These are phyloP conservation scores for Davidsoniella virescens DNA, from an alignment of 2,329 filamentous ascomycete genomes.

Conservation along the genomic window DNA sequence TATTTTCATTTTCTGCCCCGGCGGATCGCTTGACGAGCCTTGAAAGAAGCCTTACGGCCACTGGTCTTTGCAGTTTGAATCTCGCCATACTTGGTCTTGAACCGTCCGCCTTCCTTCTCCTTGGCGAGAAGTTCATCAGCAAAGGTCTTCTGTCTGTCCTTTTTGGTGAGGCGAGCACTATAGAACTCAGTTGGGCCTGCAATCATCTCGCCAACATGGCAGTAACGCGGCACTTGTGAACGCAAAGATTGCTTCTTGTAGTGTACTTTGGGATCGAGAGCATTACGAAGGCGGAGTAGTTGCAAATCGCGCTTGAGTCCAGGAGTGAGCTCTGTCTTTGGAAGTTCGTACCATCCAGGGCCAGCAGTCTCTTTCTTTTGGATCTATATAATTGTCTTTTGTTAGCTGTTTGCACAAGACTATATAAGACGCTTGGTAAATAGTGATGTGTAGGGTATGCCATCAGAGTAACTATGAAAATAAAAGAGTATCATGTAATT, in stretches of 20 bases:
- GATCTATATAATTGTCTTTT: background rate
- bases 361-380: constrained; percentile 43
- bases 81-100: constrained; percentile 74
- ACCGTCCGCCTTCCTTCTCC: constrained; percentile 29
- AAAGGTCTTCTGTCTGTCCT: constrained; percentile 74
- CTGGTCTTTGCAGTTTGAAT: constrained; percentile 71
- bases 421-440: constrained; percentile 62
- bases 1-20: constrained; percentile 2
- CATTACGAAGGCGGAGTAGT: constrained; percentile 71
- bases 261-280: constrained; percentile 75
- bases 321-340: constrained; percentile 66
- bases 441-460: constrained; percentile 24
- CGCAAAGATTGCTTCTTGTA: constrained; percentile 53
- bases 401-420: background rate
- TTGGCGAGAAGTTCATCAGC: constrained; percentile 66
- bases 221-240: constrained; percentile 56
- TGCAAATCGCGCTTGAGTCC: constrained; percentile 82
- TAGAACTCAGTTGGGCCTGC: constrained; percentile 81
- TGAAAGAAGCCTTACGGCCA: constrained; percentile 76
- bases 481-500: constrained; percentile 37
- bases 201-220: constrained; percentile 75
- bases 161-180: constrained; percentile 65
- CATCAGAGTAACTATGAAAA: constrained; percentile 62
- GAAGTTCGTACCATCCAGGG: constrained; percentile 72
- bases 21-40: constrained; percentile 6